A percentile compares a stretch with the other conserved stretches of the same genome.
Evolutionary conservation across 169 alveolate genomes (phyloP).

Genomic region (Plasmodium vivax): DNA sequence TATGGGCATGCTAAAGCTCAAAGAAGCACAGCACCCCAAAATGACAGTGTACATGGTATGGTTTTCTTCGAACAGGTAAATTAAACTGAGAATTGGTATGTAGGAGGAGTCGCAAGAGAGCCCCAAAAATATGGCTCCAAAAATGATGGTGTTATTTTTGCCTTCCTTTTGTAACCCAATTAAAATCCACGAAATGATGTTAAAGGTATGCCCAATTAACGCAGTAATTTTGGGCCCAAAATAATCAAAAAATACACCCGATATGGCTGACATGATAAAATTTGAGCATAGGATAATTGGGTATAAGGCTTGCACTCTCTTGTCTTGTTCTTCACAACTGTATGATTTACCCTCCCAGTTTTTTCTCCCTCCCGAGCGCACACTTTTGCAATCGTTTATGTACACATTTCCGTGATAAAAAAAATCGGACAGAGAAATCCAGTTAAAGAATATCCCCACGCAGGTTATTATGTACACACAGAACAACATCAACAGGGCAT

Average conservation of each 20-base stretch:
- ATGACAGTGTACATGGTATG: conserved; percentile 67
- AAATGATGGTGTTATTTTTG: conserved; percentile 31
- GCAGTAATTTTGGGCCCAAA: conserved; percentile 79
- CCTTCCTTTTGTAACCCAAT: conserved; percentile 54
- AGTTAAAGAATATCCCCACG: conserved; percentile 65
- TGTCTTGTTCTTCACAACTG: conserved; percentile 79
- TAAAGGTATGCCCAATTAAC: conserved; percentile 76
- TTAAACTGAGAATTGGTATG: conserved; percentile 50
- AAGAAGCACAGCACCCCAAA: conserved; percentile 66
- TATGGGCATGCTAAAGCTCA: conserved; percentile 63
- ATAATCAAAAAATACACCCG: conserved; percentile 77
- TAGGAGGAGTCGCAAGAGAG: conserved; percentile 56
- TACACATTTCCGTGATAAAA: conserved; percentile 61
- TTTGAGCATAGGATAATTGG: conserved; percentile 74
- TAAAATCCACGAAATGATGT: conserved; percentile 77
- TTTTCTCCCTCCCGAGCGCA: neutral
- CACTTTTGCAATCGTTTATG: conserved; percentile 18
- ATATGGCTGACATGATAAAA: conserved; percentile 78
- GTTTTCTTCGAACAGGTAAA: conserved; percentile 51
- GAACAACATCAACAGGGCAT: conserved; percentile 23
- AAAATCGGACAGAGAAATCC: conserved; percentile 67
- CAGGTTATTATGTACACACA: conserved; percentile 56
- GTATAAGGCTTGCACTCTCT: conserved; percentile 79
- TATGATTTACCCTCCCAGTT: neutral
- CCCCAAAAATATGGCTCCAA: conserved; percentile 44